Evolutionary conservation across 169 alveolate genomes (phyloP), one percentile per base, ranked within the genome.

Genomic region (Plasmodium blacklocki): DNA sequence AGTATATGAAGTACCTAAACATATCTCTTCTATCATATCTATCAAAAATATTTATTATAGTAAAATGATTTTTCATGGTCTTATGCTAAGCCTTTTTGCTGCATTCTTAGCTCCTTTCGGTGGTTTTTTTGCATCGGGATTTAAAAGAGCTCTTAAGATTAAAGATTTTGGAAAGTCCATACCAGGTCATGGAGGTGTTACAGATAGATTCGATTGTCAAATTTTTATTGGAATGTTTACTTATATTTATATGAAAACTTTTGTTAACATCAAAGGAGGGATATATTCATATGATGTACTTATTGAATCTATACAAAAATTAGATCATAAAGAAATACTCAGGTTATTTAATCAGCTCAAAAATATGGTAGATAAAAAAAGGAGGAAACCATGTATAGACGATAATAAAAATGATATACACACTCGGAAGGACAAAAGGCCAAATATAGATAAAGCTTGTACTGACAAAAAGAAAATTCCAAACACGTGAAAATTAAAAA

Each of bases 121-220:
- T 50, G 99, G 99, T 9, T 98, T 99, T 92, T 97, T 99, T 68
- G 99, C 99, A 8, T 98, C 99, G 1, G 99, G 99, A n/a, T 95
- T 99, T 89, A 99, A 99, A 94, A 96, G 99, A 89, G 99, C 99
- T 21, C 93, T 98, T 49, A 96, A 97, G 74, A 97, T 99, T 56
- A 99, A 99, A 96, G 99, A 98, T 94, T 99, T 99, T 90, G 99
- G 99, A 6, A 97, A 97, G 54, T 80, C 98, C 19, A 99, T 99
- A 45, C 99, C 99, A 39, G 99, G 99, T 11, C 99, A 99, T 94
- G 99, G 99, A 0, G 99, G 99, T 9, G 92, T 98, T 32, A 98
- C 99, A 19, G 99, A 99, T 88, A 95, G 99, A 71, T 97, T 98
- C 95, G 99, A 99, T 95, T 99, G 99, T 73, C 99, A 98, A 93